Base-by-base conservation (phyloP, 305 asterid genomes). In the Andrographis paniculata region DNA sequence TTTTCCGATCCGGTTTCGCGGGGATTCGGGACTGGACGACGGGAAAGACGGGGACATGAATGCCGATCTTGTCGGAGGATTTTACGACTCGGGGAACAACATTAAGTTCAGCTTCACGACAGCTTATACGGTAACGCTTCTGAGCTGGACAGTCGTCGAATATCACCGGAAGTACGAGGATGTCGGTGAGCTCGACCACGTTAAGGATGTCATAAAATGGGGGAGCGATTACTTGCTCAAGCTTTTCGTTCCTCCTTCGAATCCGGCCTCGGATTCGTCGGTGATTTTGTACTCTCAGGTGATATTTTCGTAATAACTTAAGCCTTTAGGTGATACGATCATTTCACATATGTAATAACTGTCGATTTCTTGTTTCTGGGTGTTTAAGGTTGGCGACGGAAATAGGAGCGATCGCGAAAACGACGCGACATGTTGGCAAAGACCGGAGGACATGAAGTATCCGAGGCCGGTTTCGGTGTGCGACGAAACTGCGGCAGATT, bases 71-170 rank as follows among this genome's bases (percentile, higher is more conserved):
- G 79, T 63, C 17, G 92, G 92, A 22, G 86, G 86, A 7, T 80
- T 59, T 48, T 80, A 80, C 67, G 92, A 80, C 66, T 71, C 79
- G 0, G 87, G 92, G 2, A 77, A 74, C 52, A 74, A 72, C 39
- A 65, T 74, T 18, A 80, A 80, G 61, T 74, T 70, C 42, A 77
- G 78, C 64, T 74, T 75, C 15, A 37, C 87, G 9, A 67, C 75
- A 33, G 86, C 81, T 50, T 77, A 74, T 54, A 53, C 81, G 1
- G 78, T 74, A 24, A 63, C 77, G 45, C 58, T 80, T 7, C 56
- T 80, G 38, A 77, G 87, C 59, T 78, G 87, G 93, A 70, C 75
- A 30, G 78, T 78, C 39, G 48, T 78, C 28, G 82, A 78, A 50
- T 81, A 81, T 55, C 71, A 68, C 43, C 50, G 64, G 13, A 81